Evolutionary conservation across 768 basidiomycete species (phyloP), one percentile per base, ranked within the genome.

Genomic region (Suillus alpinus): DNA sequence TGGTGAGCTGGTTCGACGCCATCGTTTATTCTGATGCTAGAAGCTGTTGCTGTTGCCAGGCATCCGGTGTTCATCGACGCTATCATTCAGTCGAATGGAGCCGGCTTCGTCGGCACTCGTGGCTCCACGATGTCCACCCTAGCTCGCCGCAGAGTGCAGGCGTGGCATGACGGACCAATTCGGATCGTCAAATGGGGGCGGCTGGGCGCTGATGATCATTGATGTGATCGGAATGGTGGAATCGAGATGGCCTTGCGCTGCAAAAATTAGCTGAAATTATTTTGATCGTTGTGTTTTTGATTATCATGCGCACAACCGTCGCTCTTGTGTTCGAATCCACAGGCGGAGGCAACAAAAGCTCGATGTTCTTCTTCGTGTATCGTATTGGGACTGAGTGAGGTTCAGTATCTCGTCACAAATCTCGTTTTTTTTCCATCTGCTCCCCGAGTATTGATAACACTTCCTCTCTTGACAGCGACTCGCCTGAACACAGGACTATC

Each of bases 21-120:
- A 10, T 41, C 3, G 43, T 41, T 39, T 14, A 36, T 44, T 51
- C 43, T 49, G n/a, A 5, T 56, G n/a, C 50, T 50, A 36, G 14
- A 3, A 16, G 12, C 56, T 57, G 53, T 49, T 43, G 13, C 29
- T 37, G 18, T 56, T 52, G 20, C 20, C 64, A 88, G 88, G 87
- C 86, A n/a, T n/a, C n/a, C n/a, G n/a, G n/a, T n/a, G n/a, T n/a
- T n/a, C n/a, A n/a, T n/a, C n/a, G n/a, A n/a, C 67, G 87, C 88
- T 4, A 85, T 83, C 13, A 82, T 90, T 59, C 90, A 91, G 66
- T 87, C 87, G 0, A 75, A 73, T 41, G 89, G 85, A 23, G 69
- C 77, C 9, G 90, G 88, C 2, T 87, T 92, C 66, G 83, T 92
- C 16, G 91, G 89, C 9, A 91, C 88, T 1, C 82, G 87, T 65